phyloP scores from a whole-genome alignment of 257 asterid genomes.

The Penstemon davidsonii region DNA sequence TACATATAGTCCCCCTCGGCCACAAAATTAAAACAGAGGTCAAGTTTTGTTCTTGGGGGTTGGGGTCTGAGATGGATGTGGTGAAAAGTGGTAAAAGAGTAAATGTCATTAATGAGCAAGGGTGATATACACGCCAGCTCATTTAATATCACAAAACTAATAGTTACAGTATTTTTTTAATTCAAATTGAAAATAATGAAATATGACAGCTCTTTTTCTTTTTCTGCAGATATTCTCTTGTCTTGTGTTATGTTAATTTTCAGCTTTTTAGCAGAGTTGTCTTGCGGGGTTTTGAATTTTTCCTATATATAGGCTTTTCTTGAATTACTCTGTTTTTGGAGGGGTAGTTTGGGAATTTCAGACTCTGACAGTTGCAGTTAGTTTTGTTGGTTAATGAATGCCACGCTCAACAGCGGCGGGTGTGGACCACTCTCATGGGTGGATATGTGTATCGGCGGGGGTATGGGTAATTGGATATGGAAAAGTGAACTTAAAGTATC shows the following conservation, averaged over 20 bases:
- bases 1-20: slow-evolving; percentile 17
- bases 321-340: not conserved
- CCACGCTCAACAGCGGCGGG: slow-evolving; percentile 31
- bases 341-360: slow-evolving; percentile 37
- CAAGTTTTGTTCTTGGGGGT: slow-evolving; percentile 28
- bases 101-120: slow-evolving; percentile 55
- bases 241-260: slow-evolving; percentile 20
- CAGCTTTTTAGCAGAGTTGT: slow-evolving; percentile 35
- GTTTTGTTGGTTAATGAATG: slow-evolving; percentile 10
- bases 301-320: not conserved
- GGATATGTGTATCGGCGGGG: not conserved
- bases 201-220: not conserved
- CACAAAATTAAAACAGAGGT: slow-evolving; percentile 26
- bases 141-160: slow-evolving; percentile 32
- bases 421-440: not conserved
- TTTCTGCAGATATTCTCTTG: slow-evolving; percentile 29
- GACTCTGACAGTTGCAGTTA: slow-evolving; percentile 41
- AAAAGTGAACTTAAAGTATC: not conserved
- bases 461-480: not conserved
- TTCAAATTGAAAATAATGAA: slow-evolving; percentile 9
- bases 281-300: slow-evolving; percentile 15
- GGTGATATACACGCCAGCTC: slow-evolving; percentile 44
- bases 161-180: not conserved
- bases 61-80: not conserved
- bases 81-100: slow-evolving; percentile 44